phyloP scores from a whole-genome alignment of 192 early-diverging fungal species.

The Linnemannia exigua region DNA sequence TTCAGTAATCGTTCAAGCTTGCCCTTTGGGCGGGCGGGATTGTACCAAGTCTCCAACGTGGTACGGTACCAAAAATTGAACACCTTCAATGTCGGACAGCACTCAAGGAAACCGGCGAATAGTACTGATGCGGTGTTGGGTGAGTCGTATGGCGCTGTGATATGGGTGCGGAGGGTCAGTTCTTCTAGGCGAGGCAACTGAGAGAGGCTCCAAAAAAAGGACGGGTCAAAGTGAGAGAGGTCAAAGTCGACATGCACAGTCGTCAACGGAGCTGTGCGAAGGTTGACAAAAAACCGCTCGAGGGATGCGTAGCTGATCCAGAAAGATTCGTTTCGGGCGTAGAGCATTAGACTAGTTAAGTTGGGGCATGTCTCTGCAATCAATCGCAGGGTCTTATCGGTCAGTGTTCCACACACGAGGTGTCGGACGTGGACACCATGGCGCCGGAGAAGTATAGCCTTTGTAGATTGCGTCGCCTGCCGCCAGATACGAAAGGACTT shows the following conservation, averaged over 20 bases:
- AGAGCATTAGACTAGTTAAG: not conserved
- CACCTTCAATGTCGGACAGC: conserved; percentile 9
- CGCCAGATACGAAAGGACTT: not conserved
- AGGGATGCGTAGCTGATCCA: conserved; percentile 14
- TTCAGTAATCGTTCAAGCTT: conserved; percentile 5
- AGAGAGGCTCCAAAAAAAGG: conserved; percentile 35
- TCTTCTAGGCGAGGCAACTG: conserved; percentile 10
- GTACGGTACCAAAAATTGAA: not conserved
- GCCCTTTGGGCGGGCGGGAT: not conserved
- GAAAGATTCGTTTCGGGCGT: conserved; percentile 1
- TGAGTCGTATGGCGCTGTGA: conserved; percentile 10
- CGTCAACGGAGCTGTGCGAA: not conserved
- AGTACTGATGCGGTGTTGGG: not conserved
- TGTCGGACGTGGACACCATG: conserved; percentile 9
- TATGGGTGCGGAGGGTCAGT: not conserved
- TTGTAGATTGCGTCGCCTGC: not conserved
- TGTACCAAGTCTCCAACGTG: not conserved
- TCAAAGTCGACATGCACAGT: conserved; percentile 25
- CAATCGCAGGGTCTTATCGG: conserved; percentile 9
- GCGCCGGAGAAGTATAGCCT: conserved; percentile 19
- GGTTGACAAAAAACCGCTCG: conserved; percentile 11
- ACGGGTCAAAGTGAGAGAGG: conserved; percentile 18
- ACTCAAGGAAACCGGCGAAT: conserved; percentile 18
- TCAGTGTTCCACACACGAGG: not conserved
- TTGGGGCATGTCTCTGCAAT: conserved; percentile 12